Percentiles rank a stretch among this genome's conserved stretches.
These are phyloP conservation scores for Candida caryicola DNA, from an alignment of 805 yeast genomes.

Conservation along the genomic window DNA sequence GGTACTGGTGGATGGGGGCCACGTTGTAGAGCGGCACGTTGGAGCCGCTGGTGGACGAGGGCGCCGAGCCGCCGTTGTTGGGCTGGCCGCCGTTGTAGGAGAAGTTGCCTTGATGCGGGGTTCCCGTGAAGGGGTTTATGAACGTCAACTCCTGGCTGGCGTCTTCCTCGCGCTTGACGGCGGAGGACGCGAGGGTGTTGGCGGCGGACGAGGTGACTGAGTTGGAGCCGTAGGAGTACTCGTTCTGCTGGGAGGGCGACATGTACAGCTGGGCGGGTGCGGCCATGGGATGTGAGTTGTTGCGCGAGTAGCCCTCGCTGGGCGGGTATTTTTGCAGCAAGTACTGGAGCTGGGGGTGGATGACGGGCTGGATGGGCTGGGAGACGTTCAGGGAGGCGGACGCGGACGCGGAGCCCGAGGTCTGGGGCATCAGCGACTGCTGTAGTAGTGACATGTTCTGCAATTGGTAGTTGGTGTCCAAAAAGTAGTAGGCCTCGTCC, in stretches of 20 bases:
- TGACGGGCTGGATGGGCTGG: slow-evolving; percentile 2
- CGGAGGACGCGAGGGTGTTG: not conserved
- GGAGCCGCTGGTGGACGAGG: slow-evolving; percentile 2
- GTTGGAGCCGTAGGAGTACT: not conserved
- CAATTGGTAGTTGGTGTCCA: slow-evolving; percentile 44
- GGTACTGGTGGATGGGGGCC: not conserved
- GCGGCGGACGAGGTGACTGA: not conserved
- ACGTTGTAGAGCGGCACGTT: slow-evolving; percentile 9
- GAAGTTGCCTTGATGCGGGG: slow-evolving; percentile 7
- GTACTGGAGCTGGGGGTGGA: slow-evolving; percentile 4
- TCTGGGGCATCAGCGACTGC: slow-evolving; percentile 9
- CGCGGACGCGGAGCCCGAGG: not conserved
- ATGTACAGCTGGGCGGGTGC: slow-evolving; percentile 8
- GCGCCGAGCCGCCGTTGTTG: slow-evolving; percentile 2
- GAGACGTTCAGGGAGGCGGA: not conserved
- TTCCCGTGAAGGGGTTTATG: slow-evolving; percentile 20
- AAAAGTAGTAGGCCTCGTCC: slow-evolving; percentile 48
- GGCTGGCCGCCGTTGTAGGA: slow-evolving; percentile 1
- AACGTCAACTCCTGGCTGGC: slow-evolving; percentile 17
- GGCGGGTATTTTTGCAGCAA: slow-evolving; percentile 9
- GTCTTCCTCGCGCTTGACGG: slow-evolving; percentile 14
- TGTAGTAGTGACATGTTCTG: slow-evolving; percentile 37
- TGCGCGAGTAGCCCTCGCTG: slow-evolving; percentile 4
- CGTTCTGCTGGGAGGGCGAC: slow-evolving; percentile 7
- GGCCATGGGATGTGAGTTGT: slow-evolving; percentile 13